Conservation (phyloP, 441 rosid genomes). For the Gossypium davidsonii region DNA sequence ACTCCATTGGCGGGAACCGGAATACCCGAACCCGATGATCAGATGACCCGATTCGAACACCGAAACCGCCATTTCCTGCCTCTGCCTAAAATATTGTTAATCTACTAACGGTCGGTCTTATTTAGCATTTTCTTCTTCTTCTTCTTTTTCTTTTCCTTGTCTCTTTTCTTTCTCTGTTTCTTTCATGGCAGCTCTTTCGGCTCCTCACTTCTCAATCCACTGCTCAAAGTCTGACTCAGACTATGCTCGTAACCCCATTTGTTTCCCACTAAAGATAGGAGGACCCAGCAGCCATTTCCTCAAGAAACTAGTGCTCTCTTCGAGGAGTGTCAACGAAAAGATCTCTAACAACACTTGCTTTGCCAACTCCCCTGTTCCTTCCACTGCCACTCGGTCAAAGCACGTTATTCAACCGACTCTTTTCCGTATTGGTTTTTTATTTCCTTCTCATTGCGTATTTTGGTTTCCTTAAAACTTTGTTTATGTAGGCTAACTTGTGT, state of each 20-base stretch:
- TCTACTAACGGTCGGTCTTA: background rate
- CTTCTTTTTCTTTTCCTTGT: background rate
- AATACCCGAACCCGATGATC: background rate
- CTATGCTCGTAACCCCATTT: background rate
- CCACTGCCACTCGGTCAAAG: background rate
- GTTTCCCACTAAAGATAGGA: background rate
- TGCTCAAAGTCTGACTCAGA: background rate
- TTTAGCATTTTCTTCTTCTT: background rate
- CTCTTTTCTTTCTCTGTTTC: background rate
- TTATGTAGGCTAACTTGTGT: no score
- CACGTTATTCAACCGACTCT: background rate
- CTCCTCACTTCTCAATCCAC: background rate
- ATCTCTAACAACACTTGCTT: background rate
- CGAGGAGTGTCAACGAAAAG: slow-evolving; percentile 1
- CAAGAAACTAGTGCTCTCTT: background rate
- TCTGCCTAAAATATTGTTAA: background rate
- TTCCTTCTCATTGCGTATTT: background rate
- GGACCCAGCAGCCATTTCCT: background rate
- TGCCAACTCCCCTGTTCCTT: background rate
- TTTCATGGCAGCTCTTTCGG: slow-evolving; percentile 10
- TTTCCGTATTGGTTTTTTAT: background rate
- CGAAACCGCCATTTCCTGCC: background rate
- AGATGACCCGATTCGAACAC: background rate
- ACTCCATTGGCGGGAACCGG: background rate
- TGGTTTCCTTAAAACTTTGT: no score